Conservation (phyloP, 2,329 filamentous ascomycete genomes). For the Aureobasidium sp. region DNA sequence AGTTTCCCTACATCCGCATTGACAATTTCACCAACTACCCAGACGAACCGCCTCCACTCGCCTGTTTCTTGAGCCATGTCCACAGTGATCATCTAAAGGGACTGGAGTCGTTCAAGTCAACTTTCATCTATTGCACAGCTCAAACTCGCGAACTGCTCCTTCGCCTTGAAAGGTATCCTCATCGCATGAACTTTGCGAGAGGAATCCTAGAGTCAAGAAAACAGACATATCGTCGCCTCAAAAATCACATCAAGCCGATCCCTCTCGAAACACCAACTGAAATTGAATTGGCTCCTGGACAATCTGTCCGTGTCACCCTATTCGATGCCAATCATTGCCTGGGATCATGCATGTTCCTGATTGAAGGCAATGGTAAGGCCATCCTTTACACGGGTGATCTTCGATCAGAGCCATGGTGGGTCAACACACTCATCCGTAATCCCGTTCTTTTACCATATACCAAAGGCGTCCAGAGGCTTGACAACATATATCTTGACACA, state of each 20-base stretch:
- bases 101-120: constrained; percentile 65
- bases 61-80: constrained; percentile 85
- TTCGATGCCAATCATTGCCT: constrained; percentile 90
- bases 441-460: constrained; percentile 71
- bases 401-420: constrained; percentile 78
- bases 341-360: constrained; percentile 86
- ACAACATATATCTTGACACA: constrained; percentile 84
- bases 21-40: constrained; percentile 67
- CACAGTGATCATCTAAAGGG: constrained; percentile 85
- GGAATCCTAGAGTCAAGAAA: constrained; percentile 68
- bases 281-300: constrained; percentile 65
- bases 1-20: constrained; percentile 75
- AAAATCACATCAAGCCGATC: constrained; percentile 66
- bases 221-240: constrained; percentile 70
- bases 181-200: constrained; percentile 72
- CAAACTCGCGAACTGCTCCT: constrained; percentile 75
- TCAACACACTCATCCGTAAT: constrained; percentile 63
- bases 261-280: constrained; percentile 72
- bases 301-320: constrained; percentile 69
- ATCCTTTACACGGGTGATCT: constrained; percentile 87
- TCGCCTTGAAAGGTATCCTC: constrained; percentile 68
- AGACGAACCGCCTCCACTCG: constrained; percentile 56
- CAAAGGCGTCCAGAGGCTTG: constrained; percentile 56
- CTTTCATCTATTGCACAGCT: constrained; percentile 85
- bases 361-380: constrained; percentile 65